Percentiles rank a stretch among this genome's conserved stretches.
These are phyloP conservation scores for Endoconidiophora polonica DNA, from an alignment of 2,329 filamentous ascomycete genomes.

Conservation along the genomic window DNA sequence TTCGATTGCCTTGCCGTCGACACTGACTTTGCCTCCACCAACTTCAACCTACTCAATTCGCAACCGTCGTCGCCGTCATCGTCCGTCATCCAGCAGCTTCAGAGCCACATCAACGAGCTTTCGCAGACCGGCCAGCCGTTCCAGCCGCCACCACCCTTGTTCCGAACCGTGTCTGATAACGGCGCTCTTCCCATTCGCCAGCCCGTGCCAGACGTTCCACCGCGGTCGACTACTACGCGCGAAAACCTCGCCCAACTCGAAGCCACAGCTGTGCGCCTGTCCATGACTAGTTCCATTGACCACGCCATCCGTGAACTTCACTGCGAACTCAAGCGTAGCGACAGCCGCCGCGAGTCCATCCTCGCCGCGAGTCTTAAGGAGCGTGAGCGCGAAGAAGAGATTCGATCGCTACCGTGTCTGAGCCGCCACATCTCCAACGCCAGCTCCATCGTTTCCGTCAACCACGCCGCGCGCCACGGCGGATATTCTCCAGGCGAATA, in stretches of 20 bases:
- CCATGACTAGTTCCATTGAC: constrained; percentile 58
- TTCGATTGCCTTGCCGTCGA: constrained; percentile 4
- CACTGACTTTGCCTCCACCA: background rate
- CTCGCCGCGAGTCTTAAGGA: constrained; percentile 31
- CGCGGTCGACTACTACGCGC: constrained; percentile 42
- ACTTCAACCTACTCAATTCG: background rate
- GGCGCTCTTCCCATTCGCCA: constrained; percentile 33
- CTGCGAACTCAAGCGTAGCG: constrained; percentile 51
- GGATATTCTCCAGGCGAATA: constrained; percentile 54
- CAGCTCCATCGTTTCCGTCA: constrained; percentile 52
- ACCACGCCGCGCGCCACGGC: constrained; percentile 45
- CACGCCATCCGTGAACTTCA: constrained; percentile 61
- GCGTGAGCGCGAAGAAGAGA: constrained; percentile 7
- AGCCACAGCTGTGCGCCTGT: constrained; percentile 57
- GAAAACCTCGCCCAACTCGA: constrained; percentile 60
- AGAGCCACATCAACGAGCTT: constrained; percentile 8
- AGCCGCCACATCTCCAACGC: constrained; percentile 31
- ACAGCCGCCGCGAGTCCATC: constrained; percentile 49
- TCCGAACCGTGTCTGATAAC: constrained; percentile 30
- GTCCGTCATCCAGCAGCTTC: constrained; percentile 14
- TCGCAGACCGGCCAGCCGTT: background rate
- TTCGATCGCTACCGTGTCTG: constrained; percentile 15
- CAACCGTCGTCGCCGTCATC: constrained; percentile 8
- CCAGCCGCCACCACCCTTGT: constrained; percentile 24
- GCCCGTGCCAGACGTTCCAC: constrained; percentile 44